Percentiles rank a stretch among this genome's conserved stretches.
Evolutionary conservation across 2,329 filamentous ascomycete genomes (phyloP).

Genomic region (Coniella vitis): DNA sequence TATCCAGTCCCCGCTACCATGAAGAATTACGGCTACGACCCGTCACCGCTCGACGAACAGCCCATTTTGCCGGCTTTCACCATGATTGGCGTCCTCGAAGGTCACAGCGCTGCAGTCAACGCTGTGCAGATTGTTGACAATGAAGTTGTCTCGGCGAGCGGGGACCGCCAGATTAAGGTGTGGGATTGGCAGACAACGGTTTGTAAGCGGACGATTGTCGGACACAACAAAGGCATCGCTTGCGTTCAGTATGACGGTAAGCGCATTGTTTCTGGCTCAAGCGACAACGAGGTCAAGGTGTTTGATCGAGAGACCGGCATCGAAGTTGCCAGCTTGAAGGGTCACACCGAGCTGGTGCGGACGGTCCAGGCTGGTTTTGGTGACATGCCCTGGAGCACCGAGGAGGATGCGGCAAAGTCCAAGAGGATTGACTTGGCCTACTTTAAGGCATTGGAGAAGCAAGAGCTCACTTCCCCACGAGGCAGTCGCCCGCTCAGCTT

Average conservation of each 20-base stretch:
- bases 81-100: slow-evolving; percentile 71
- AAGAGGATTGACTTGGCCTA: slow-evolving; percentile 67
- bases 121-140: slow-evolving; percentile 83
- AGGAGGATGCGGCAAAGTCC: slow-evolving; percentile 68
- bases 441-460: slow-evolving; percentile 52
- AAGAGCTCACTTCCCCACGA: slow-evolving; percentile 34
- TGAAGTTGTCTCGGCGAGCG: slow-evolving; percentile 89
- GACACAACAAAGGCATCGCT: slow-evolving; percentile 91
- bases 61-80: slow-evolving; percentile 59
- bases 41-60: slow-evolving; percentile 38
- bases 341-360: slow-evolving; percentile 78
- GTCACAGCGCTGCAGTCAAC: slow-evolving; percentile 89
- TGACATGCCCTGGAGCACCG: slow-evolving; percentile 72
- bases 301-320: slow-evolving; percentile 82
- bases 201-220: slow-evolving; percentile 71
- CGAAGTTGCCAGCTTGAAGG: slow-evolving; percentile 80
- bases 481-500: slow-evolving; percentile 50
- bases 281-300: slow-evolving; percentile 91
- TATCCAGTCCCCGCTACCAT: slow-evolving; percentile 46
- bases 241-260: slow-evolving; percentile 95
- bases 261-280: slow-evolving; percentile 90
- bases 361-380: slow-evolving; percentile 95
- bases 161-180: slow-evolving; percentile 86
- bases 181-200: slow-evolving; percentile 83
- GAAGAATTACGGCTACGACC: slow-evolving; percentile 48